Evolutionary conservation across 2,329 filamentous ascomycete species (phyloP), one percentile per base, ranked within the genome.

Genomic region (Verticillium dahliae): DNA sequence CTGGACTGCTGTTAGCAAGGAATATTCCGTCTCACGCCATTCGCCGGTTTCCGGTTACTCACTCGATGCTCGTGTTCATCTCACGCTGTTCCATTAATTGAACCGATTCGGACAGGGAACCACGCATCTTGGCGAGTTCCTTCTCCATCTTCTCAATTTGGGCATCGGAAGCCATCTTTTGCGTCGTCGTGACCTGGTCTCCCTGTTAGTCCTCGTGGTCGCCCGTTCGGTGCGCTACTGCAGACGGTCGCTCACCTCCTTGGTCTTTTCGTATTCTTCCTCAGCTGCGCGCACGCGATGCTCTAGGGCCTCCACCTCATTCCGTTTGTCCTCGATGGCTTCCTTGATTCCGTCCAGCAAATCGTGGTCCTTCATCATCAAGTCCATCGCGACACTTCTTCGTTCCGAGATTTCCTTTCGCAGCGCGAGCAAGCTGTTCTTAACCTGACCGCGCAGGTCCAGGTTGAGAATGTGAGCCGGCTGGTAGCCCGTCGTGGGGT

Each of bases 131-230:
- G 56, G 91, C 90, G n/a, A 99, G 80, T 74, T 99, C 93, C 76
- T 97, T 97, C 77, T 99, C 95, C 89, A 97, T 96, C 80, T 95
- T 95, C 76, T 99, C 95, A 69, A 99, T 97, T 74, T 98, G 94
- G 9, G 93, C 87, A 72, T 98, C 95, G 2, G 89, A 91, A 7
- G 88, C 89, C 72, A 94, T 85, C 77, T 96, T 96, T 73, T 97
- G 92, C 18, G 92, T 91, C 56, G 85, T 90, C 7, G 90, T 94
- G 62, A 84, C 77, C 72, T 73, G 54, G n/a, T 3, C 50, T 38
- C 5, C 14, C 18, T 15, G 13, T 58, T 33, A 38, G 10, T 35
- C 54, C 4, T 27, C 13, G 13, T 31, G 27, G 27, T 31, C 27
- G 27, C 7, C 3, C 11, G 50, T 33, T 11, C 10, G 13, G 7